Evolutionary conservation across 176 grass and related monocot species (phyloP).

Genomic region (Raddia guianensis): DNA sequence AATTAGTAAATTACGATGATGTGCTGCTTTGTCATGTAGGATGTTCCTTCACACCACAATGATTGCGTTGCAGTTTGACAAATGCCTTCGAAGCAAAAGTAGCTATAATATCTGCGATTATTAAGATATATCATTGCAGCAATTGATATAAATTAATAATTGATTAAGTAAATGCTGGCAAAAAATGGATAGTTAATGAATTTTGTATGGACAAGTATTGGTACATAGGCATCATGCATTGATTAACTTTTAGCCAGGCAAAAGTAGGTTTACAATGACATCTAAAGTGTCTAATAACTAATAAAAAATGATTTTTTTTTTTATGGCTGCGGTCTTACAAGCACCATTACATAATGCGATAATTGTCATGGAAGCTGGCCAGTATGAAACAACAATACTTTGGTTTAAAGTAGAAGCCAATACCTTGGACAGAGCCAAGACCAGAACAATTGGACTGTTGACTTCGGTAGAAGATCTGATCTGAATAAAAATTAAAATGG

Average conservation of each 20-base stretch:
- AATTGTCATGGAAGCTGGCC: neutral
- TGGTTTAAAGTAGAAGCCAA: neutral
- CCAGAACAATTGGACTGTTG: neutral
- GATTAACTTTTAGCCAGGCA: neutral
- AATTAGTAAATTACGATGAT: constrained; percentile 6
- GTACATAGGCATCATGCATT: neutral
- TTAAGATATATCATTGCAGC: neutral
- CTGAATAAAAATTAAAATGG: neutral
- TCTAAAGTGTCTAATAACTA: neutral
- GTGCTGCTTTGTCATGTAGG: neutral
- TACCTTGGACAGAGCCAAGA: neutral
- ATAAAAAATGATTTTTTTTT: neutral
- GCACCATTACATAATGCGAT: neutral
- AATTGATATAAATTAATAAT: neutral
- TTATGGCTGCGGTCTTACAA: neutral
- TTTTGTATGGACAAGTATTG: neutral
- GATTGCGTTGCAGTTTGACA: constrained; percentile 6
- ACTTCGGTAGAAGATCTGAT: neutral
- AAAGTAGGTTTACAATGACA: neutral
- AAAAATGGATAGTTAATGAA: neutral
- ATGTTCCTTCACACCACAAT: neutral
- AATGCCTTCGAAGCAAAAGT: neutral
- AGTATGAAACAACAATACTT: neutral
- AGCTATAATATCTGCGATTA: neutral
- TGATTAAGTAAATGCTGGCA: neutral